phyloP scores from a whole-genome alignment of 2,329 filamentous ascomycete species.

The Aureobasidium sp. region DNA sequence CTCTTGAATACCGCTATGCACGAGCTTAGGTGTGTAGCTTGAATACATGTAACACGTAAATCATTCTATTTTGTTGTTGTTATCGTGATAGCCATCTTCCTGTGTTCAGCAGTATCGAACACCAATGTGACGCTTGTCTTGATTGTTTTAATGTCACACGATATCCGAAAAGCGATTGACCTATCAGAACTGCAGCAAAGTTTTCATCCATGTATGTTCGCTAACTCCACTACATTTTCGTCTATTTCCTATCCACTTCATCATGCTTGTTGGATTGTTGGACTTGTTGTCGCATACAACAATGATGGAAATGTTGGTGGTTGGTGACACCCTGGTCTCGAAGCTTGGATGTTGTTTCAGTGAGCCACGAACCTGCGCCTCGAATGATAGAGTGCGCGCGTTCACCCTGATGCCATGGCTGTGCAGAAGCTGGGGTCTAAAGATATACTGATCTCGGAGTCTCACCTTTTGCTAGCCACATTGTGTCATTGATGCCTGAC shows the following conservation, averaged over 20 bases:
- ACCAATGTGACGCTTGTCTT: no score
- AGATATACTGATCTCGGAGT: neutral
- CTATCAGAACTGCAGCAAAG: neutral
- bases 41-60: no score
- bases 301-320: neutral
- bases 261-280: neutral
- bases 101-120: no score
- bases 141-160: neutral
- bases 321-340: neutral
- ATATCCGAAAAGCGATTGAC: neutral
- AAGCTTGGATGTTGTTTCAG: neutral
- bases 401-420: neutral
- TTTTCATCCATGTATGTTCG: neutral
- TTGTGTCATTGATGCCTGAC: neutral
- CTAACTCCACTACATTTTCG: neutral
- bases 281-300: neutral
- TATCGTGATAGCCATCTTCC: no score
- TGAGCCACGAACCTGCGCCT: slow-evolving; percentile 3
- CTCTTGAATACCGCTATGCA: no score
- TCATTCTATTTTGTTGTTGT: no score
- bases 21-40: no score
- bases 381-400: neutral
- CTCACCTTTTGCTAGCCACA: neutral
- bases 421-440: neutral
- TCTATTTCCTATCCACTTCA: neutral